A percentile compares a stretch with the other conserved stretches of the same genome.
phyloP scores from a whole-genome alignment of 345 rosid genomes.

The Fremontodendron californicum region DNA sequence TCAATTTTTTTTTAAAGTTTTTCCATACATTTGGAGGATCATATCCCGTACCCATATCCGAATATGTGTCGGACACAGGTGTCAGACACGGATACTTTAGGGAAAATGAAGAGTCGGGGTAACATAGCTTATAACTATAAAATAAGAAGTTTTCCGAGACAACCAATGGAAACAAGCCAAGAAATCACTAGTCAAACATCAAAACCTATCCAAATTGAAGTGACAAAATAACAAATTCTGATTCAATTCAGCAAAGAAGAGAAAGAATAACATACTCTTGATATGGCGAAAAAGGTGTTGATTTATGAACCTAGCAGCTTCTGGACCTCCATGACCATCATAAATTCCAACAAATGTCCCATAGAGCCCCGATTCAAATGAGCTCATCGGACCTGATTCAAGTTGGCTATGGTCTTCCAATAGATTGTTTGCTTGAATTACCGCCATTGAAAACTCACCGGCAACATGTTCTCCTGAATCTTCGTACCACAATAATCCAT shows the following conservation, averaged over 20 bases:
- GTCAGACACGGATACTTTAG: too few species aligned
- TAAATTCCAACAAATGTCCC: conserved; percentile 96
- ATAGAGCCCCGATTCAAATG: conserved; percentile 63
- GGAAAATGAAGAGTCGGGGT: too few species aligned
- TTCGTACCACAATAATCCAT: conserved; percentile 89
- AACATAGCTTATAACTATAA: too few species aligned
- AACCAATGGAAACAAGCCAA: not conserved
- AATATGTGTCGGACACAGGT: too few species aligned
- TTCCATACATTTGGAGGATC: too few species aligned
- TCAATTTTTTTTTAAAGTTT: too few species aligned
- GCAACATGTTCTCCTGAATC: conserved; percentile 63
- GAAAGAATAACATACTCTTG: conserved; percentile 50
- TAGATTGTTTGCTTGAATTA: conserved; percentile 76
- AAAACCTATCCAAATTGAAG: not conserved
- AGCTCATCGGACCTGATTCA: conserved; percentile 86
- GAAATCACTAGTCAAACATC: not conserved
- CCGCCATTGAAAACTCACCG: conserved; percentile 95
- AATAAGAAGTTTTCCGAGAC: not conserved
- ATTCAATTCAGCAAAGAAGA: conserved; percentile 9
- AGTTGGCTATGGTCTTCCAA: conserved; percentile 89
- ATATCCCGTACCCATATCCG: too few species aligned
- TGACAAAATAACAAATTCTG: not conserved
- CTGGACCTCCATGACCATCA: conserved; percentile 99
- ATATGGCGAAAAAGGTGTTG: conserved; percentile 62
- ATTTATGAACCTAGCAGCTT: conserved; percentile 79